Conservation (phyloP, 176 grass and related monocot species). For the Cenchrus purpureus region DNA sequence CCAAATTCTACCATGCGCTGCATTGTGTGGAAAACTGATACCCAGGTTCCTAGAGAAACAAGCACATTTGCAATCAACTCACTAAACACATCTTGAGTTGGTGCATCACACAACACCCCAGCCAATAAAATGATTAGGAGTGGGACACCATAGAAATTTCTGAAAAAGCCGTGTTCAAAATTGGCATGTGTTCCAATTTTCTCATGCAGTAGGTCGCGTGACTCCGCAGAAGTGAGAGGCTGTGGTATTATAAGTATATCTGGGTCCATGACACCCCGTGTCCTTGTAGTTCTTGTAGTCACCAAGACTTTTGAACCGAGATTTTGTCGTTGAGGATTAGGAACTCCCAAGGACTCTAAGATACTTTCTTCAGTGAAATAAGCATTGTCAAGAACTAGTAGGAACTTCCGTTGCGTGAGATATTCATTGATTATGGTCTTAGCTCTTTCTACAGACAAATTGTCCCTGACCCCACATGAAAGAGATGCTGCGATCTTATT, state of each 20-base stretch:
- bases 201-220: neutral
- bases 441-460: neutral
- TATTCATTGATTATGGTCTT: neutral
- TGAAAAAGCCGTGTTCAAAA: neutral
- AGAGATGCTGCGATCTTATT: constrained; percentile 35
- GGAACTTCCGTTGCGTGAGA: constrained; percentile 13
- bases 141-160: constrained; percentile 32
- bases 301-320: constrained; percentile 40
- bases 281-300: constrained; percentile 22
- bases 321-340: neutral
- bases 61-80: neutral
- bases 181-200: constrained; percentile 18
- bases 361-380: constrained; percentile 45
- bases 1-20: neutral
- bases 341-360: constrained; percentile 28
- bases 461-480: neutral
- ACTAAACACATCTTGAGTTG: neutral
- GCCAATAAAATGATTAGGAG: constrained; percentile 37
- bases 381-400: constrained; percentile 51
- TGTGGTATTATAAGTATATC: constrained; percentile 5
- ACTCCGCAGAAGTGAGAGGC: constrained; percentile 16
- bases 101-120: constrained; percentile 15
- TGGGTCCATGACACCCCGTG: neutral
- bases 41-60: neutral
- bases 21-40: constrained; percentile 1